Percentiles rank a stretch among this genome's conserved stretches.
Evolutionary conservation across 2,329 filamentous ascomycete species (phyloP).

Genomic region (Alternaria hordeiaustralica): DNA sequence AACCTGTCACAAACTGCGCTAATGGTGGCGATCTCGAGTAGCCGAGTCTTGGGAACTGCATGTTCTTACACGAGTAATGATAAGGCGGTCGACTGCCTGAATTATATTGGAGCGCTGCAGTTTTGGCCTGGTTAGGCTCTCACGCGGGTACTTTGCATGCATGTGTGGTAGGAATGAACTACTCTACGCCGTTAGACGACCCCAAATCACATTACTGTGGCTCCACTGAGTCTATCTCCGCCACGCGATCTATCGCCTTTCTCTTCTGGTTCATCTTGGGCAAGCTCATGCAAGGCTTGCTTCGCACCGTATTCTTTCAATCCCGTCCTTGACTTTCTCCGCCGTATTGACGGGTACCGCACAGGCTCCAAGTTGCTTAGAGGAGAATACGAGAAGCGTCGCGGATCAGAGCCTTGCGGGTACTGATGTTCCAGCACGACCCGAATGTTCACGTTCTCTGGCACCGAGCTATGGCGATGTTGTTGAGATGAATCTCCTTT

Average conservation of each 20-base stretch:
- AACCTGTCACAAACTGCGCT: neutral
- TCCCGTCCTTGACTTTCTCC: conserved; percentile 32
- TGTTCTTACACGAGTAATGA: conserved; percentile 9
- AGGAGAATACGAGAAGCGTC: conserved; percentile 31
- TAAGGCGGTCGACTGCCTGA: neutral
- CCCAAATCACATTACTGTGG: neutral
- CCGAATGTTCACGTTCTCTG: conserved; percentile 37
- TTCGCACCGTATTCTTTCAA: conserved; percentile 34
- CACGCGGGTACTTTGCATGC: neutral
- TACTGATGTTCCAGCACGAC: conserved; percentile 35
- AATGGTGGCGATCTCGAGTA: conserved; percentile 6
- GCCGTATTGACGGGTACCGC: conserved; percentile 30
- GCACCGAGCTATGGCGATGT: conserved; percentile 29
- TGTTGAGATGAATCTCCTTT: conserved; percentile 2
- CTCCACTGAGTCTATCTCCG: neutral
- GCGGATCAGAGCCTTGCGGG: conserved; percentile 18
- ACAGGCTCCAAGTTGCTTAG: conserved; percentile 16
- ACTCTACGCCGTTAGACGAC: neutral
- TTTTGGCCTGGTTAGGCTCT: neutral
- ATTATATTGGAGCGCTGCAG: neutral
- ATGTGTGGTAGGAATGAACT: neutral
- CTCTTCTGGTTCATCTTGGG: conserved; percentile 19
- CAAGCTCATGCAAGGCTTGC: conserved; percentile 30
- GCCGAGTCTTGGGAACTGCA: conserved; percentile 10
- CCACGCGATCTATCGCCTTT: neutral